These are phyloP conservation scores for Turnera subulata DNA, from an alignment of 345 rosid genomes.

Conservation along the genomic window DNA sequence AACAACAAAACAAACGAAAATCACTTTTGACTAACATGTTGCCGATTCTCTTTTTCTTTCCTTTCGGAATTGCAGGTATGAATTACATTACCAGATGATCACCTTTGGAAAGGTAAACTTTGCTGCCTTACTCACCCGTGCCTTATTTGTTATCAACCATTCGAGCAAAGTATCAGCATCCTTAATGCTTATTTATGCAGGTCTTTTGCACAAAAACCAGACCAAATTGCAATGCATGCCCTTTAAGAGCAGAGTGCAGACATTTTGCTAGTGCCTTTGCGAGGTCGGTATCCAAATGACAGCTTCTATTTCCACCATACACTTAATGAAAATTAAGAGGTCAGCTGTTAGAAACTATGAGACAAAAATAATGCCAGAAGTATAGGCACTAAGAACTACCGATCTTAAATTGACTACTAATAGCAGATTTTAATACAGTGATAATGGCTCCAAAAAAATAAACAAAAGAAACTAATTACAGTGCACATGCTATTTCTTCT, in stretches of 20 bases:
- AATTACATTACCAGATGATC: constrained; percentile 90
- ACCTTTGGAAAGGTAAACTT: constrained; percentile 90
- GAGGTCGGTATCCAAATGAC: constrained; percentile 48
- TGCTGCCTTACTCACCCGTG: background rate
- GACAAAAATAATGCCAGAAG: no score
- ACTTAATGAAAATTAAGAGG: constrained; percentile 5
- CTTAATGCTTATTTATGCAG: constrained; percentile 43
- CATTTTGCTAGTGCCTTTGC: constrained; percentile 98
- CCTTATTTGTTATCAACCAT: background rate
- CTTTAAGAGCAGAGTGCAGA: constrained; percentile 95
- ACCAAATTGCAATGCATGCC: constrained; percentile 98
- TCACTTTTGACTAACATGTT: background rate
- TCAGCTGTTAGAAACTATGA: background rate
- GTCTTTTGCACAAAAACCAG: constrained; percentile 89
- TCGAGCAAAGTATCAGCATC: constrained; percentile 7
- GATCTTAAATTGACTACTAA: no score
- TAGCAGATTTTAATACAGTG: no score
- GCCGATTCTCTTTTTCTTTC: constrained; percentile 16
- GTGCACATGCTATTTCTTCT: no score
- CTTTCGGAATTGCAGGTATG: constrained; percentile 54
- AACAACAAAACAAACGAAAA: background rate
- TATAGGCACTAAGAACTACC: no score
- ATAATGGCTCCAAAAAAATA: no score
- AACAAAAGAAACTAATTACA: no score
- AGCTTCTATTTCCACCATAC: background rate